A percentile compares a stretch with the other conserved stretches of the same genome.
These are phyloP conservation scores for Keqinozyma sinolaborantium DNA, from an alignment of 1,139 yeast genomes.

Conservation along the genomic window DNA sequence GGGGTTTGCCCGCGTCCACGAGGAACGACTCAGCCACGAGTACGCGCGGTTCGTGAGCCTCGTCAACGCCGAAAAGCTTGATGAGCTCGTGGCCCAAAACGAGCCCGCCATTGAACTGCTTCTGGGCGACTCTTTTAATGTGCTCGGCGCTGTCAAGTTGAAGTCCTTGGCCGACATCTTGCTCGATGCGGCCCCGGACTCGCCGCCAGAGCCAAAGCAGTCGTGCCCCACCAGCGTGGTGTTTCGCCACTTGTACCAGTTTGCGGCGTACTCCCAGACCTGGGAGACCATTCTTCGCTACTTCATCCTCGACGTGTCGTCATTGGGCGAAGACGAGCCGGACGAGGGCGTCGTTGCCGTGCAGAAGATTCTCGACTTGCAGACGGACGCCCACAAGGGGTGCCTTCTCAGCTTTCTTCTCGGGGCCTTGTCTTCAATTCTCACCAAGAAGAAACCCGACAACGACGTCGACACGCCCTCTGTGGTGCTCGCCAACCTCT, in stretches of 20 bases:
- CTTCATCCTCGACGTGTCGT: constrained; percentile 39
- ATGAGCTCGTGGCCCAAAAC: constrained; percentile 17
- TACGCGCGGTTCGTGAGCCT: constrained; percentile 27
- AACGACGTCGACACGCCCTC: constrained; percentile 16
- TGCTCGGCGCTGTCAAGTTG: constrained; percentile 26
- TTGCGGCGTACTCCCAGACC: constrained; percentile 16
- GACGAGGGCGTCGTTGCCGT: constrained; percentile 17
- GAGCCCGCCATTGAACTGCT: constrained; percentile 19
- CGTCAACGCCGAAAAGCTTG: constrained; percentile 15
- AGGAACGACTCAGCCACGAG: constrained; percentile 32
- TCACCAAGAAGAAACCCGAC: constrained; percentile 12
- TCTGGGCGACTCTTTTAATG: constrained; percentile 16
- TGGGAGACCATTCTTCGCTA: constrained; percentile 39
- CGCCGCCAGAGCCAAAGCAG: constrained; percentile 1
- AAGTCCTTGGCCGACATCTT: constrained; percentile 29
- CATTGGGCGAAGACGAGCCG: constrained; percentile 16
- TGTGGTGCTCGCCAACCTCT: constrained; percentile 17
- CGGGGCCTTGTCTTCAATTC: constrained; percentile 22
- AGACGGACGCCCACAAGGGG: constrained; percentile 13
- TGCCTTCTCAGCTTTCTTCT: constrained; percentile 22
- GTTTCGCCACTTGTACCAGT: constrained; percentile 16
- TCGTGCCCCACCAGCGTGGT: constrained; percentile 5
- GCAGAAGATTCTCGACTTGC: constrained; percentile 19
- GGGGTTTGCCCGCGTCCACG: constrained; percentile 12
- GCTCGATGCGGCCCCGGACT: constrained; percentile 2